Evolutionary conservation across 352 stramenopile genomes (phyloP), one percentile per base, ranked within the genome.

Genomic region (Phytophthora capsici): DNA sequence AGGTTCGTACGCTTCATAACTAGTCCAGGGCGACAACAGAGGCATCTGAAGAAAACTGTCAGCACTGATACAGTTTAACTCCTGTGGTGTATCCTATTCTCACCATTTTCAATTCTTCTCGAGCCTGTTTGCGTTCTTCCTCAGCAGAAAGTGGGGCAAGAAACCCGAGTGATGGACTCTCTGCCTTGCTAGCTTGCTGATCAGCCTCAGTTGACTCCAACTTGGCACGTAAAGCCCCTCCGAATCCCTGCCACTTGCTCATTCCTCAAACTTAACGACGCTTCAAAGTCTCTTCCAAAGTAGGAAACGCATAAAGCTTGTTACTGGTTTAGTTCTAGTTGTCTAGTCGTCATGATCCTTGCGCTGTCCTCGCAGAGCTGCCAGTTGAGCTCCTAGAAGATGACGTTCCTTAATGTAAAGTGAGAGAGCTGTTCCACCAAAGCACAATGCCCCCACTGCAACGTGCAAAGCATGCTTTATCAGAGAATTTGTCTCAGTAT

Each of bases 391-490:
- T 19, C 28, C 38, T 20, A 91, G 36, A 13, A 85, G 54, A 46
- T 68, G 75, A 3, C 77, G 73, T 19, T 93, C 84, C 52, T 82
- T 79, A 13, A 77, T 43, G 40, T 82, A 89, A 19, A 90, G 52
- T 40, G 69, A 57, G 2, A 78, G 16, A 9, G 77, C 37, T 23
- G 82, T 75, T 13, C 55, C 45, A 12, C 22, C 61, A 49, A 93
- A 86, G 53, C 82, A 90, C 22, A 78, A 6, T 3, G 51, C 63
- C 0, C 84, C 84, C 13, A 90, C 45, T 2, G 41, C 71, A 9
- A 91, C 66, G 34, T 93, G 84, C 19, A 75, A 8, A 2, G 62
- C 58, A 44, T 93, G 77, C 3, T 45, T 51, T 22, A 70, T 47
- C 73, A 72, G 81, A 9, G 59, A 63, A 12, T 30, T 38, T 4